Base-by-base conservation (phyloP, 305 asterid species). In the Ilex paraguariensis region DNA sequence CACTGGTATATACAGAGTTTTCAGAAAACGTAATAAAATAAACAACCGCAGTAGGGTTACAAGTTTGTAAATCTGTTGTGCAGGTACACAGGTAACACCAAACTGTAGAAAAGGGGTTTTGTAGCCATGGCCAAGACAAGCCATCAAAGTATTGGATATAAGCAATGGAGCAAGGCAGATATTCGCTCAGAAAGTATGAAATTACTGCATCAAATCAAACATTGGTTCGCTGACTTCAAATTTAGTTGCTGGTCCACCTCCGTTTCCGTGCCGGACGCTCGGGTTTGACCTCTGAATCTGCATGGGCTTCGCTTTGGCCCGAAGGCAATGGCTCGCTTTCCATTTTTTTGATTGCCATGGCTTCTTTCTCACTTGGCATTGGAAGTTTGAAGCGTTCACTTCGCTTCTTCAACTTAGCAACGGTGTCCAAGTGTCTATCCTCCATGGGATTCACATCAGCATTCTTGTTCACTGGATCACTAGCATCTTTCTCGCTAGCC, bases 241-340 rank as follows among this genome's bases (percentile, higher is more conserved):
- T 70, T 70, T 54, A 91, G 65, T 72, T 83, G 42, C 90, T 81
- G 17, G 91, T 86, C 98, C 98, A 91, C 70, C 96, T 86, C 74
- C 98, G 79, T 69, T 84, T 91, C 50, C 96, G 78, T n/a, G 98
- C 80, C 60, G 98, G 98, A 53, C 96, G 96, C 82, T 87, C 98
- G 0, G 90, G 65, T 76, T 89, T 92, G 73, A 85, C 75, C 64
- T 87, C 98, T 10, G 77, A 71, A 72, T 81, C 87, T 6, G 65
- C 69, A 28, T 48, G 85, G 59, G 21, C 67, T 72, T 88, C 98
- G 11, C 69, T 62, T 68, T 75, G 87, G 54, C 53, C 66, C 7
- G 82, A 67, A 59, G 85, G 85, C 69, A 75, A 65, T 49, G 81
- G 69, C 54, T 84, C 92, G 11, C 54, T 75, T 80, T 82, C 96